These are phyloP conservation scores for Ocimum tenuiflorum DNA, from an alignment of 257 asterid species.

Conservation along the genomic window DNA sequence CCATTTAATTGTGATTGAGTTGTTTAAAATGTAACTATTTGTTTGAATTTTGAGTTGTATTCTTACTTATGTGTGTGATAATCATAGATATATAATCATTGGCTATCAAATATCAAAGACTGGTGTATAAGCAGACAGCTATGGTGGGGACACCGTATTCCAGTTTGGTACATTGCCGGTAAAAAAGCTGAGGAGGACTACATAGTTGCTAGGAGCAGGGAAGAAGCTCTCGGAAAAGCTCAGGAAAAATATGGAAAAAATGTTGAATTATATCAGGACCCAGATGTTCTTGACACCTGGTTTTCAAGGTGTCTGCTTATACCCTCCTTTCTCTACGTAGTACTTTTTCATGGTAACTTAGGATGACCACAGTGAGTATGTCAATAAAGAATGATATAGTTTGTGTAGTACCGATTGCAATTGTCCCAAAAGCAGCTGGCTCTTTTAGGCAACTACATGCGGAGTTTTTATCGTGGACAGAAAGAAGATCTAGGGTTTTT, in stretches of 20 bases:
- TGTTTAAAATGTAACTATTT: not conserved
- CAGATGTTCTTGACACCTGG: slow-evolving; percentile 99
- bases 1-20: not conserved
- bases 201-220: slow-evolving; percentile 77
- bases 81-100: slow-evolving; percentile 79
- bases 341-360: not conserved
- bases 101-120: slow-evolving; percentile 95
- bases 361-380: not conserved
- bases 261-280: slow-evolving; percentile 87
- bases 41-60: not conserved
- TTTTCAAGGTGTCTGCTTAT: slow-evolving; percentile 63
- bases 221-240: slow-evolving; percentile 83
- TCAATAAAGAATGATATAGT: not conserved
- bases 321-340: slow-evolving; percentile 7
- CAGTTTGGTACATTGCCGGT: slow-evolving; percentile 92
- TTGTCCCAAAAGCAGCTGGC: not conserved
- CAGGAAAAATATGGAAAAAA: slow-evolving; percentile 61
- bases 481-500: not conserved
- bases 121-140: slow-evolving; percentile 99
- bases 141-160: slow-evolving; percentile 99
- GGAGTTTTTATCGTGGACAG: not conserved
- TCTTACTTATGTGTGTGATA: slow-evolving; percentile 29
- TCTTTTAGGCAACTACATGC: not conserved
- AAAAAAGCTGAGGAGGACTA: slow-evolving; percentile 80
- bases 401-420: not conserved